phyloP scores from a whole-genome alignment of 495 filamentous ascomycete genomes.

The Hypoxylon perforatum region DNA sequence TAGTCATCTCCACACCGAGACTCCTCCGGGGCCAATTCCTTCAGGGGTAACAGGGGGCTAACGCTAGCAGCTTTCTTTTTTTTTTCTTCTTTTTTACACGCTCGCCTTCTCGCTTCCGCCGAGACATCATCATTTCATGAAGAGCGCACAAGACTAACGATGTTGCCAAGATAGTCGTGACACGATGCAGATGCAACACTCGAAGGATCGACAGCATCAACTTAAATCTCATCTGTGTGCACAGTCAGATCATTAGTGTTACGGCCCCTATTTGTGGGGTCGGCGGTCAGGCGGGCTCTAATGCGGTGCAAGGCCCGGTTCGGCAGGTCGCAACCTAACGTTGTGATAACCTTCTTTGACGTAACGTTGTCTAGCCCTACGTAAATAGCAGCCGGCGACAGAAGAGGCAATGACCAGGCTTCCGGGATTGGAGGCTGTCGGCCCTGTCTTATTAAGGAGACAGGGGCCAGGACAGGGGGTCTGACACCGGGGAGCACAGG shows the following conservation, averaged over 20 bases:
- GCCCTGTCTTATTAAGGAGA: neutral
- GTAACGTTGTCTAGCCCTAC: slow-evolving; percentile 23
- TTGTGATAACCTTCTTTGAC: slow-evolving; percentile 1
- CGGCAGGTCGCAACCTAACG: slow-evolving; percentile 11
- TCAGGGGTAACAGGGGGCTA: neutral
- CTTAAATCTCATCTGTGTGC: slow-evolving; percentile 1
- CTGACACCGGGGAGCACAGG: neutral
- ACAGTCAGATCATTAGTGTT: slow-evolving; percentile 1
- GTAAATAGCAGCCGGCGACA: neutral
- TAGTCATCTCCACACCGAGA: too few relatives aligned
- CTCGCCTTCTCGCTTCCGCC: neutral
- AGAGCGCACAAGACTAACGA: neutral
- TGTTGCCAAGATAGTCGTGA: neutral
- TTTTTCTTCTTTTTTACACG: neutral
- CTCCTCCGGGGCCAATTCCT: neutral
- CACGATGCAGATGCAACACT: neutral
- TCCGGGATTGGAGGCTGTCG: slow-evolving; percentile 3
- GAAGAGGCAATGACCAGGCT: neutral
- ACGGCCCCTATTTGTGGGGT: neutral
- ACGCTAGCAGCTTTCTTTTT: neutral
- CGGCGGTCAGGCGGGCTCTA: neutral
- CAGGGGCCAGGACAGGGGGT: slow-evolving; percentile 11
- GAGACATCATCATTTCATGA: neutral
- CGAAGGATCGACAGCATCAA: slow-evolving; percentile 4
- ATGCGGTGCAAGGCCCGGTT: neutral